Base-by-base conservation (phyloP, 306 rosid genomes). In the Medicago arabica region DNA sequence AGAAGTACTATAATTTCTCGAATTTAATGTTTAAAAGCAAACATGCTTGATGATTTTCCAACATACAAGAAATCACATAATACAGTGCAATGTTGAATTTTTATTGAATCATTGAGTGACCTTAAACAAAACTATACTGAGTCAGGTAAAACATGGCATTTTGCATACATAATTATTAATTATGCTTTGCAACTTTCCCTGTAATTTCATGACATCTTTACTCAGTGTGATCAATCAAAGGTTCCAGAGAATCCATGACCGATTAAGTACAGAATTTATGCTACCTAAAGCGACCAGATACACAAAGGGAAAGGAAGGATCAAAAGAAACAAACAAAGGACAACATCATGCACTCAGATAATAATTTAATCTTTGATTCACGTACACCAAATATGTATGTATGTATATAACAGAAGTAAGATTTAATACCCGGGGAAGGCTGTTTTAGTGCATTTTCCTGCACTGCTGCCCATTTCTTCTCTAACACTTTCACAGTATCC, bases 361-460 rank as follows among this genome's bases (percentile, higher is more conserved):
- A n/a, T n/a, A n/a, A n/a, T n/a, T n/a, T n/a, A n/a, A n/a, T n/a
- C n/a, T n/a, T n/a, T n/a, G n/a, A n/a, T n/a, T n/a, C n/a, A n/a
- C n/a, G n/a, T n/a, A n/a, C n/a, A n/a, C n/a, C n/a, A n/a, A n/a
- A n/a, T n/a, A n/a, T n/a, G n/a, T n/a, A n/a, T n/a, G n/a, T n/a
- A n/a, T n/a, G n/a, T n/a, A n/a, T n/a, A n/a, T n/a, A 46, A 67
- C 39, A 67, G 72, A 19, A 47, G 41, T 36, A 18, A 55, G 31
- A 28, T 3, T 0, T 23, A 69, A 39, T 71, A 85, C 97, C 99
- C 76, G 97, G 97, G 61, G 93, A 79, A 69, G 97, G 99, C 76
- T 86, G 95, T 78, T 86, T 81, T 39, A 89, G 84, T 1, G 96
- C 88, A 59, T 69, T 78, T 54, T 90, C 93, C 87, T 92, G 97